phyloP scores from a whole-genome alignment of 1,284 basidiomycete species.

The Malassezia sp. region DNA sequence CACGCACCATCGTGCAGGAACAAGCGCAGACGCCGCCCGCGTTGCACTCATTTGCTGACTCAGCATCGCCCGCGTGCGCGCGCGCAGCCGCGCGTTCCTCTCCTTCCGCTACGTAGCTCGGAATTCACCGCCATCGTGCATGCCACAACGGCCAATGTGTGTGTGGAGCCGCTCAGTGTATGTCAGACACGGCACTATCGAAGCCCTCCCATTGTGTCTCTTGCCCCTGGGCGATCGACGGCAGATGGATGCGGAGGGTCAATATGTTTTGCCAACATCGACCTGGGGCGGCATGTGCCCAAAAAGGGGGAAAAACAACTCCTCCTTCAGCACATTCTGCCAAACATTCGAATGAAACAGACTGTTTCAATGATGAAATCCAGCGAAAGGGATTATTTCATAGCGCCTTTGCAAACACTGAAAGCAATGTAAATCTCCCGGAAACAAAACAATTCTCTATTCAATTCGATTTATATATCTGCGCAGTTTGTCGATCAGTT shows the following conservation, averaged over 20 bases:
- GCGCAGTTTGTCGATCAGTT: too few species aligned
- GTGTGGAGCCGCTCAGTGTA: background rate
- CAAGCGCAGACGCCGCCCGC: too few species aligned
- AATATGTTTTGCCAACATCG: conserved; percentile 18
- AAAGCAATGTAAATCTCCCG: too few species aligned
- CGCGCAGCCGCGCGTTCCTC: background rate
- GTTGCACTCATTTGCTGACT: conserved; percentile 7
- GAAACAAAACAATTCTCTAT: too few species aligned
- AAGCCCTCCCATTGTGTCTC: conserved; percentile 17
- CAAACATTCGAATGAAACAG: too few species aligned
- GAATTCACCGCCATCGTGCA: background rate
- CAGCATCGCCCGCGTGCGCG: background rate
- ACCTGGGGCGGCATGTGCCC: too few species aligned
- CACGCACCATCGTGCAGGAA: conserved; percentile 11
- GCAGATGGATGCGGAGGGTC: conserved; percentile 19
- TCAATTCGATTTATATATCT: too few species aligned
- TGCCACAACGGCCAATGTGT: background rate
- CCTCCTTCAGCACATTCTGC: too few species aligned
- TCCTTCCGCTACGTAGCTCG: conserved; percentile 1
- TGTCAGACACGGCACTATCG: conserved; percentile 15
- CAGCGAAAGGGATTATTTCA: too few species aligned
- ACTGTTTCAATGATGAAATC: too few species aligned
- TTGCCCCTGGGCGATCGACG: conserved; percentile 6
- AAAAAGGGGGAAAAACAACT: too few species aligned
- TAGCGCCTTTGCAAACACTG: too few species aligned